Percentiles rank a stretch among this genome's conserved stretches.
These are phyloP conservation scores for Geranium incanum DNA, from an alignment of 441 rosid genomes.

Conservation along the genomic window DNA sequence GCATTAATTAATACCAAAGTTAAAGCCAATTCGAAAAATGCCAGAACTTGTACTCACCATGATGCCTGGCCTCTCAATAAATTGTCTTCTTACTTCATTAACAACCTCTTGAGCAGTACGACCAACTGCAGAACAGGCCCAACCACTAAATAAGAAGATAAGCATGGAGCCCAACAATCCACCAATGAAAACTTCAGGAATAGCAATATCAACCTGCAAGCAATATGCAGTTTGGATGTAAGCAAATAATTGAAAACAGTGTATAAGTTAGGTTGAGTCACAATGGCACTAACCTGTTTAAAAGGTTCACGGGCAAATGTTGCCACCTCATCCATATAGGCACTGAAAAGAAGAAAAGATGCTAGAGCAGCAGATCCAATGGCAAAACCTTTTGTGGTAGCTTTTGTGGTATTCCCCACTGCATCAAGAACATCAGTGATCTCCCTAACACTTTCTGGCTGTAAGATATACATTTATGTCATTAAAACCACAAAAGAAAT, in stretches of 20 bases:
- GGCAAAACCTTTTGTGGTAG: conserved; percentile 97
- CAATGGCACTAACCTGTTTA: conserved; percentile 48
- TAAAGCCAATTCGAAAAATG: background rate
- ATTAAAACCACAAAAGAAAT: conserved; percentile 3
- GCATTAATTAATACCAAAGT: conserved; percentile 6
- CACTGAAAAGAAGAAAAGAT: conserved; percentile 96
- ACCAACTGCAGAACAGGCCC: conserved; percentile 98
- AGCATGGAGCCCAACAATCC: conserved; percentile 97
- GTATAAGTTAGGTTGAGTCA: background rate
- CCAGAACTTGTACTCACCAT: conserved; percentile 49
- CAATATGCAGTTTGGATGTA: conserved; percentile 9
- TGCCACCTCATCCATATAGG: conserved; percentile 98
- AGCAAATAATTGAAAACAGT: conserved; percentile 9
- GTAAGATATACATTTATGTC: conserved; percentile 21
- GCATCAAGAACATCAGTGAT: conserved; percentile 96
- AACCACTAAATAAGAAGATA: conserved; percentile 87
- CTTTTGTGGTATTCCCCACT: conserved; percentile 95
- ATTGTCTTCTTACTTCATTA: conserved; percentile 95
- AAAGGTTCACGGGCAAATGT: conserved; percentile 68
- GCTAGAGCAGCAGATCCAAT: conserved; percentile 99
- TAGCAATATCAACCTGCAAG: conserved; percentile 92
- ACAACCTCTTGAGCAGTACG: conserved; percentile 99
- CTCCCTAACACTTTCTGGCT: conserved; percentile 98
- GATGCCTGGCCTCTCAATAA: conserved; percentile 97
- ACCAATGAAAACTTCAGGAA: conserved; percentile 91